These are phyloP conservation scores for Pseudonitzschia pungens DNA, from an alignment of 108 stramenopile genomes.

Conservation along the genomic window DNA sequence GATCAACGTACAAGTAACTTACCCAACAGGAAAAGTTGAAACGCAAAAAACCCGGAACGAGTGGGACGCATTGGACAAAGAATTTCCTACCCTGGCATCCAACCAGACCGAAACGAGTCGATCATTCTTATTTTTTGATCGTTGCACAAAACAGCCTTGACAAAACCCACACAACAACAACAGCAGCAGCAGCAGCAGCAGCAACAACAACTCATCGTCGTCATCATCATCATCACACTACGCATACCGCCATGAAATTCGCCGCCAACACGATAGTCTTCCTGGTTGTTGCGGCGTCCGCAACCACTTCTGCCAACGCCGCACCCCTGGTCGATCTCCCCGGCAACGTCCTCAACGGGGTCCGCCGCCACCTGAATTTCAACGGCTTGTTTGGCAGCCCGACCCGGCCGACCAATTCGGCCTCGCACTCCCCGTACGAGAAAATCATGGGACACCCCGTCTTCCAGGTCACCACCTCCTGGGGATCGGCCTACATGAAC, in stretches of 20 bases:
- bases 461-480: conserved; percentile 82
- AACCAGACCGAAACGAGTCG: too few species aligned
- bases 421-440: conserved; percentile 58
- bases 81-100: too few species aligned
- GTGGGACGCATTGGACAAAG: too few species aligned
- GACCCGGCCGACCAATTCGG: not conserved
- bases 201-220: too few species aligned
- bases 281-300: not conserved
- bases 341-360: not conserved
- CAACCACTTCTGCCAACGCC: not conserved
- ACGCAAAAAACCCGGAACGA: too few species aligned
- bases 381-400: conserved; percentile 12
- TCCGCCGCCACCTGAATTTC: conserved; percentile 11
- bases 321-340: conserved; percentile 1
- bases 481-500: conserved; percentile 85
- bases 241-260: not conserved
- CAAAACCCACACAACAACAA: too few species aligned
- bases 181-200: too few species aligned
- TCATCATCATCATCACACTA: too few species aligned
- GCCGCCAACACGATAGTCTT: not conserved
- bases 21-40: too few species aligned
- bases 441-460: conserved; percentile 74
- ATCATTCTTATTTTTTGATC: too few species aligned
- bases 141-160: too few species aligned
- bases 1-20: too few species aligned